A percentile compares a stretch with the other conserved stretches of the same genome.
phyloP scores from a whole-genome alignment of 108 stramenopile genomes.

The Aureococcus anophagefferens region DNA sequence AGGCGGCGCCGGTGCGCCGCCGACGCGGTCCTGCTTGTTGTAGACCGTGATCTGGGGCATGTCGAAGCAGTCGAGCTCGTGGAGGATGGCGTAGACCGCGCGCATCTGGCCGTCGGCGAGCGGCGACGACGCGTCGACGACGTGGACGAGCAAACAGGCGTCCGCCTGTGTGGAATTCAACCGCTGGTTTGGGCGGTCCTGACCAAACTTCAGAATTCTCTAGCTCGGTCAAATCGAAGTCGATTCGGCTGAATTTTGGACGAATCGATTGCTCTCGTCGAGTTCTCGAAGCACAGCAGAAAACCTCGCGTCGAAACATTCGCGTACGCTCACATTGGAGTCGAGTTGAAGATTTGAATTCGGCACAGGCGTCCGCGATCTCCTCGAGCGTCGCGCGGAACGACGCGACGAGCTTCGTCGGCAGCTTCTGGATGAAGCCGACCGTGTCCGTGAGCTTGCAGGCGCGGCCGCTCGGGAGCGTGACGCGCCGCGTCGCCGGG shows the following conservation, averaged over 20 bases:
- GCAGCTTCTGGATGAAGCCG: constrained; percentile 92
- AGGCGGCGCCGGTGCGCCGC: not conserved
- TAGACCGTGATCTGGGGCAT: constrained; percentile 32
- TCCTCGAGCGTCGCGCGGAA: constrained; percentile 93
- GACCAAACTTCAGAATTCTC: no score
- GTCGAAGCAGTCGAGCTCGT: constrained; percentile 20
- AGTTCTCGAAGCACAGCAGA: no score
- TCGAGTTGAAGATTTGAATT: no score
- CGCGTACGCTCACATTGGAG: no score
- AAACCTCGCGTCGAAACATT: no score
- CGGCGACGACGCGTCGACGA: constrained; percentile 60
- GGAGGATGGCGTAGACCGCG: constrained; percentile 19
- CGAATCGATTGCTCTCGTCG: no score
- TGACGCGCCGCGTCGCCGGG: constrained; percentile 88
- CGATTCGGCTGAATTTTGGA: no score
- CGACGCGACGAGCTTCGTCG: constrained; percentile 85
- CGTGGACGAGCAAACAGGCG: constrained; percentile 84
- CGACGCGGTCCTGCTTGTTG: constrained; percentile 34
- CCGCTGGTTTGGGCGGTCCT: no score
- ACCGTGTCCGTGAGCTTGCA: constrained; percentile 84
- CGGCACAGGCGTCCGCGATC: constrained; percentile 67
- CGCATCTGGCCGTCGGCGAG: constrained; percentile 24
- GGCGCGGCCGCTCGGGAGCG: constrained; percentile 41
- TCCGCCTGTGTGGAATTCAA: no score
- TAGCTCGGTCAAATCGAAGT: no score